These are phyloP conservation scores for Ustilaginoidea virens DNA, from an alignment of 2,329 filamentous ascomycete genomes.

Conservation along the genomic window DNA sequence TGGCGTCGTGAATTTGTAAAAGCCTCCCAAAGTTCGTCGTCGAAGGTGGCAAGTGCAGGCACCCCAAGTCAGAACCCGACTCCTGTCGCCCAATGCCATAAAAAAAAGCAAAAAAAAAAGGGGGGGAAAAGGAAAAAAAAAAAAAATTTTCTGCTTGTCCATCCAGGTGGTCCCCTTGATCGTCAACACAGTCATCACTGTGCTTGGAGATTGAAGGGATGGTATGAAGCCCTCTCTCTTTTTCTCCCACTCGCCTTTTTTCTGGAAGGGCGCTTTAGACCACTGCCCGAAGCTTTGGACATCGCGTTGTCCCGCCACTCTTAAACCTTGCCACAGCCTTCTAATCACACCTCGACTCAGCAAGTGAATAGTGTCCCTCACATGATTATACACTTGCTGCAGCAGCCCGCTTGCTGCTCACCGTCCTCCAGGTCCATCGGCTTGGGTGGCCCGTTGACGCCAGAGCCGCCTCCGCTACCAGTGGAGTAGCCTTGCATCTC, in stretches of 20 bases:
- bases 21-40: conserved; percentile 4
- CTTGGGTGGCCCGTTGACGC: conserved; percentile 43
- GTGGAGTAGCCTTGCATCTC: conserved; percentile 84
- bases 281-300: neutral
- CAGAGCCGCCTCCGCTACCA: conserved; percentile 48
- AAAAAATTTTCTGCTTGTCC: conserved; percentile 9
- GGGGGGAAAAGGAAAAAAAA: too few relatives aligned
- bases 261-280: too few relatives aligned
- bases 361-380: too few relatives aligned
- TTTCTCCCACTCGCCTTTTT: conserved; percentile 5
- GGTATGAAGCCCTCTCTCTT: too few relatives aligned
- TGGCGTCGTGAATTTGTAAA: conserved; percentile 4
- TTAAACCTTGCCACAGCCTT: too few relatives aligned
- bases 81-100: conserved; percentile 24
- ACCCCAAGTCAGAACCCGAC: conserved; percentile 21
- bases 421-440: conserved; percentile 70
- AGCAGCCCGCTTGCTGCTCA: conserved; percentile 60
- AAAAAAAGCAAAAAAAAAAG: too few relatives aligned
- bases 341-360: too few relatives aligned
- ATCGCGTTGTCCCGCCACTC: conserved; percentile 1
- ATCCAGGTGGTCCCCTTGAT: conserved; percentile 4
- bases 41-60: conserved; percentile 7
- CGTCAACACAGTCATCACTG: conserved; percentile 3
- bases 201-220: conserved; percentile 1
- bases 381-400: conserved; percentile 78